Base-by-base conservation (phyloP, 768 basidiomycete genomes). In the Nevesoporus exiguus region DNA sequence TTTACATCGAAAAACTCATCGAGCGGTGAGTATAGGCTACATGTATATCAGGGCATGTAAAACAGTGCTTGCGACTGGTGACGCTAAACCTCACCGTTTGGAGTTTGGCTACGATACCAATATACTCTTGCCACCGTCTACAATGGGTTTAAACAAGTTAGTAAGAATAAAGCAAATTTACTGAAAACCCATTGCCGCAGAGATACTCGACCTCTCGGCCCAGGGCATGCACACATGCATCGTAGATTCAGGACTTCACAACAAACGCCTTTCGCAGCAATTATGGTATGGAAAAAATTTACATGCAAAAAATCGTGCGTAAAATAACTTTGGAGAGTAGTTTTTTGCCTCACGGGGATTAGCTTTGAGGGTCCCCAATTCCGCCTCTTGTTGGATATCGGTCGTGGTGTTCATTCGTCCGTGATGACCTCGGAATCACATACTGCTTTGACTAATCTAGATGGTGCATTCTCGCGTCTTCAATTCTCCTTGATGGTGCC, bases 81-180 rank as follows among this genome's bases (percentile, higher is more conserved):
- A 71, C 45, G 67, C 71, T 14, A 49, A 66, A 48, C 45, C 37
- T n/a, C 60, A 74, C 21, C 75, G 73, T 61, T 64, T 77, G 24
- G 73, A 77, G 61, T 77, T 76, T 55, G 75, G 74, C 5, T 74
- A 76, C 55, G 73, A 76, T 49, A 73, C 69, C 7, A 75, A 71
- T 34, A 68, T 77, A 52, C 69, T 76, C 57, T 41, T 73, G 24
- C 70, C 71, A 6, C 54, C 75, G 30, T 71, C 76, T 22, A 72
- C 72, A 1, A 68, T 76, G 56, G 68, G 68, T 0, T 64, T 75
- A 19, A 74, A 71, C 53, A 70, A 70, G 73, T 74, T 34, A 46
- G 71, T 59, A 14, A 5, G 25, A 25, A 11, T 2, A 17, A 2
- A 48, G 29, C 17, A 15, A 19, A 15, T 5, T 22, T 14, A 25